phyloP scores from a whole-genome alignment of 106 monocot species.

The Triglochin maritima region DNA sequence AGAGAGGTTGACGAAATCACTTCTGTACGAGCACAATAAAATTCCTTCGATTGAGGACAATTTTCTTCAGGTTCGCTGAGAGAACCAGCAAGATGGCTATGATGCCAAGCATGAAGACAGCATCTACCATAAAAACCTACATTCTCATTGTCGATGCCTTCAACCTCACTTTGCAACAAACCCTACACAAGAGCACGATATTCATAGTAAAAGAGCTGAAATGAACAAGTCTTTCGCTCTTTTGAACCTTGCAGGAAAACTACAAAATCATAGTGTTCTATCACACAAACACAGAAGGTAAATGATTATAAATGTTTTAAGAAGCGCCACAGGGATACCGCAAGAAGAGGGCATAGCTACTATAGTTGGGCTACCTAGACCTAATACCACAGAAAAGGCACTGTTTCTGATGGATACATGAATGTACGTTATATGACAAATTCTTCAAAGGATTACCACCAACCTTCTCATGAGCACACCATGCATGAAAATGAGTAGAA shows the following conservation, averaged over 20 bases:
- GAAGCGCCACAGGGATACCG: too few species aligned
- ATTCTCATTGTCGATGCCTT: conserved; percentile 67
- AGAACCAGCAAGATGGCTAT: conserved; percentile 13
- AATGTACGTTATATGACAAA: too few species aligned
- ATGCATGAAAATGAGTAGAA: conserved; percentile 64
- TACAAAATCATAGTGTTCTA: too few species aligned
- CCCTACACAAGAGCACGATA: conserved; percentile 35
- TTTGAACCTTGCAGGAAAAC: not conserved
- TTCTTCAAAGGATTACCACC: not conserved
- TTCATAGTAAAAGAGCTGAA: not conserved
- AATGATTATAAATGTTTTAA: too few species aligned
- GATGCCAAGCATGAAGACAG: conserved; percentile 42
- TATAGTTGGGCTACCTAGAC: too few species aligned
- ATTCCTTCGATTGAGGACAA: conserved; percentile 26
- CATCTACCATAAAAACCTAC: conserved; percentile 94
- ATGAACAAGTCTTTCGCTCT: not conserved
- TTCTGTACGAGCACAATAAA: conserved; percentile 75
- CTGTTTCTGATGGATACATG: too few species aligned
- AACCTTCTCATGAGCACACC: conserved; percentile 95
- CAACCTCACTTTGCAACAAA: conserved; percentile 81
- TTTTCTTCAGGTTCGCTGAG: conserved; percentile 21
- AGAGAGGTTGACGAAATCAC: conserved; percentile 15
- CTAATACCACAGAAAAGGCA: too few species aligned
- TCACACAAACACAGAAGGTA: too few species aligned
- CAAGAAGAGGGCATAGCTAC: too few species aligned